phyloP scores from a whole-genome alignment of 352 stramenopile genomes.

The Phytophthora ramorum region DNA sequence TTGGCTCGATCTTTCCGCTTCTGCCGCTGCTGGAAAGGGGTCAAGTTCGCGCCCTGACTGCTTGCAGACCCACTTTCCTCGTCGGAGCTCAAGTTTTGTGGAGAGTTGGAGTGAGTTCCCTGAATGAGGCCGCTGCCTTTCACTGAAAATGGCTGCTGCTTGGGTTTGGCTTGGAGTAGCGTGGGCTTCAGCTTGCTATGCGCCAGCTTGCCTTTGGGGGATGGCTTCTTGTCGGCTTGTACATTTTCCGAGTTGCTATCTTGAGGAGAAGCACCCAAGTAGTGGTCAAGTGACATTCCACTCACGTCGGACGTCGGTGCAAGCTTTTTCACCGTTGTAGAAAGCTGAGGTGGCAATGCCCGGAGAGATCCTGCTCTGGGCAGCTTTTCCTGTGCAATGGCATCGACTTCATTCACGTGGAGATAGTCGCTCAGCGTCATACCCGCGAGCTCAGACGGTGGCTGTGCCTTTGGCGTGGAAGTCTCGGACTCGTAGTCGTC shows the following conservation, averaged over 20 bases:
- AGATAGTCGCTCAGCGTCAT: constrained; percentile 72
- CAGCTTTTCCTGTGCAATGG: constrained; percentile 26
- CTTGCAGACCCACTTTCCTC: constrained; percentile 23
- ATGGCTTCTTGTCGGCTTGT: constrained; percentile 30
- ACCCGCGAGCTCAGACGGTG: constrained; percentile 36
- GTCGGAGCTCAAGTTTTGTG: constrained; percentile 30
- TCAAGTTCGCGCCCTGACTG: constrained; percentile 39
- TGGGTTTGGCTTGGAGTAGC: constrained; percentile 24
- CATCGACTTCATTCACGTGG: constrained; percentile 43
- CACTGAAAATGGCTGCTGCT: constrained; percentile 28
- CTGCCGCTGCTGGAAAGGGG: constrained; percentile 55
- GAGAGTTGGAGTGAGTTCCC: constrained; percentile 3
- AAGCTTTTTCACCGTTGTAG: constrained; percentile 21
- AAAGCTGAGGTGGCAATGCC: constrained; percentile 20
- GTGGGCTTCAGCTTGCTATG: constrained; percentile 33
- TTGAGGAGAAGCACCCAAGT: constrained; percentile 48
- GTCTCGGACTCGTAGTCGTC: constrained; percentile 58
- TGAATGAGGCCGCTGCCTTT: constrained; percentile 33
- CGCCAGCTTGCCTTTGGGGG: constrained; percentile 44
- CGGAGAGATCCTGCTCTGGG: constrained; percentile 16
- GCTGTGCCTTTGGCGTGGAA: constrained; percentile 16
- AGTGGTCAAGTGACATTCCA: constrained; percentile 73
- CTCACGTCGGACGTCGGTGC: constrained; percentile 39
- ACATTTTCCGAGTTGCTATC: constrained; percentile 11
- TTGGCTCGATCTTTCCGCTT: constrained; percentile 57